Evolutionary conservation across 371 early-diverging fungal genomes (phyloP), one percentile per base, ranked within the genome.

Genomic region (Mortierella sp.): DNA sequence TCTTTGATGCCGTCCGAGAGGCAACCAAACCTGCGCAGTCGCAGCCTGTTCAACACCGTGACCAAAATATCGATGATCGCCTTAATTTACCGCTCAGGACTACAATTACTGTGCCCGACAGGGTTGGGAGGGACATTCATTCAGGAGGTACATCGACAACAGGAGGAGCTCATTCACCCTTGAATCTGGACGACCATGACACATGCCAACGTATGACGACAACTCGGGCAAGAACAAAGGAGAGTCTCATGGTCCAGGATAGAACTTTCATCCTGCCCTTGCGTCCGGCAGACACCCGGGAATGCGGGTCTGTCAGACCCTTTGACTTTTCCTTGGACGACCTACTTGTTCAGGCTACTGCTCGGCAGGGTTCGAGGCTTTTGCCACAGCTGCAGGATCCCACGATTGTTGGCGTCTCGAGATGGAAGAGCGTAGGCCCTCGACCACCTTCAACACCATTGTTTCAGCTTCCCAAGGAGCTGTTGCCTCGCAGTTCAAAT

Each of bases 271-370:
- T 67, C 21, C 11, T 73, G 9, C 69, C 73, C 31, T 13, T 67
- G 24, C 37, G 2, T 9, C 50, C n/a, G 13, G 8, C 2, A 14
- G n/a, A 44, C 48, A 16, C 26, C 28, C 40, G 24, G 16, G 72
- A 61, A 37, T 54, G 37, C 43, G 43, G 31, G 1, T 28, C 46
- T 21, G 72, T 74, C 70, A 71, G 77, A 34, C 77, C 40, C 21
- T 74, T 79, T 37, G 83, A 83, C 44, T 83, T 79, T 50, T 83
- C 83, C 8, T 31, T 79, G 46, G 83, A 83, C 54, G 83, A 83
- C 54, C n/a, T 83, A 16, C 73, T 76, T 14, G 24, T 82, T 4
- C 71, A 69, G 31, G 43, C 40, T 10, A 9, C 21, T 21, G 21
- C 21, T 40, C 11, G 40, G 8, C 24, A 40, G 21, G 67, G 21